A percentile compares a stretch with the other conserved stretches of the same genome.
phyloP scores from a whole-genome alignment of 2,329 filamentous ascomycete species.

The Fusarium sp. region DNA sequence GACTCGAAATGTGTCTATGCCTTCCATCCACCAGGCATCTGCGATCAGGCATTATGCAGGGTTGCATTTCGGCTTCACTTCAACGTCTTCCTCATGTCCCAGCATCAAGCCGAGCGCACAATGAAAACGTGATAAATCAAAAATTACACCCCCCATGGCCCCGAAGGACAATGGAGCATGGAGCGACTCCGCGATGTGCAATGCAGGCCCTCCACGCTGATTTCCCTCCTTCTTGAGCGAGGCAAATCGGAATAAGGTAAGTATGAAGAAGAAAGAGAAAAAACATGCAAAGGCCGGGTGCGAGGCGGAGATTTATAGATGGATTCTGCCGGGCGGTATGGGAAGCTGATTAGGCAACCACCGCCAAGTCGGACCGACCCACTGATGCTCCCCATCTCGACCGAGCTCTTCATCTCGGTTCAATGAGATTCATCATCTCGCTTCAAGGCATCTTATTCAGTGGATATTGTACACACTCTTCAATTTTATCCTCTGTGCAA shows the following conservation, averaged over 20 bases:
- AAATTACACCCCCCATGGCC: conserved; percentile 66
- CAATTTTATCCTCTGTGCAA: neutral
- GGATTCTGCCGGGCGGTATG: neutral
- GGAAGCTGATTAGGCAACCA: neutral
- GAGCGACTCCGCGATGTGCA: conserved; percentile 65
- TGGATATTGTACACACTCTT: neutral
- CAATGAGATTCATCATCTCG: neutral
- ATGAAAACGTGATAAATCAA: conserved; percentile 62
- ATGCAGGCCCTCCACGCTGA: conserved; percentile 64
- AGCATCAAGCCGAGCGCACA: conserved; percentile 52
- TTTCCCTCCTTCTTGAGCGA: conserved; percentile 59
- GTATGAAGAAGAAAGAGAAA: conserved; percentile 61
- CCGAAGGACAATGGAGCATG: conserved; percentile 65
- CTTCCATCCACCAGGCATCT: no score
- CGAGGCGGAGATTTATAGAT: conserved; percentile 47
- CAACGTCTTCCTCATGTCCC: conserved; percentile 45
- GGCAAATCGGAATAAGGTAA: conserved; percentile 62
- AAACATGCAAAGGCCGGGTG: conserved; percentile 34
- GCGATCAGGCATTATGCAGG: no score
- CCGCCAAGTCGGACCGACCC: neutral
- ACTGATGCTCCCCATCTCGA: neutral
- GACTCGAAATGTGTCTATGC: no score
- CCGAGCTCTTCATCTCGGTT: neutral
- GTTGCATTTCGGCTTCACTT: no score
- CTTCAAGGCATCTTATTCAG: neutral